phyloP scores from a whole-genome alignment of 2,329 filamentous ascomycete genomes.

The Fusarium keratoplasticum region DNA sequence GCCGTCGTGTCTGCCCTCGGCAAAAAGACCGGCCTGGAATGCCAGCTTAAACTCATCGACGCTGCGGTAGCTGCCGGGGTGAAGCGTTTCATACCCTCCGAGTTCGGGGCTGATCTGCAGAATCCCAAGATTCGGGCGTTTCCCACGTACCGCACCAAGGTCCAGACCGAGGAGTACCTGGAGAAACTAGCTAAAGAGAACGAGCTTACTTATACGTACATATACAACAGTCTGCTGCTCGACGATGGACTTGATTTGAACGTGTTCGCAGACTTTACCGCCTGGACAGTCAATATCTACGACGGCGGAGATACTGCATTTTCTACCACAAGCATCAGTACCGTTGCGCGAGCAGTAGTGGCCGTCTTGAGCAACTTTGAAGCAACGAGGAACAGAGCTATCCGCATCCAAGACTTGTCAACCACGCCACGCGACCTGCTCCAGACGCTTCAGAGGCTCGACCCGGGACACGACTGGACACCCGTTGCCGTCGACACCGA shows the following conservation, averaged over 20 bases:
- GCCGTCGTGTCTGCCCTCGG: conserved; percentile 14
- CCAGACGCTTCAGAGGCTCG: neutral
- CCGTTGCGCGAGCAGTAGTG: neutral
- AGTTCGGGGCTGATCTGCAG: conserved; percentile 14
- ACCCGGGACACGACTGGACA: neutral
- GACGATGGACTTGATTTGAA: neutral
- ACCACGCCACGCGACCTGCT: conserved; percentile 6
- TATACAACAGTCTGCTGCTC: conserved; percentile 7
- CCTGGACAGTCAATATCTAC: neutral
- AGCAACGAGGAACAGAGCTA: conserved; percentile 7
- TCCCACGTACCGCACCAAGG: conserved; percentile 9
- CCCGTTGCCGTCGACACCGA: neutral
- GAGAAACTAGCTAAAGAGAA: conserved; percentile 1
- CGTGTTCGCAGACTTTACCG: conserved; percentile 7
- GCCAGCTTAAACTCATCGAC: conserved; percentile 12
- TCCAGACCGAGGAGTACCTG: conserved; percentile 6
- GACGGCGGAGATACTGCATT: conserved; percentile 5
- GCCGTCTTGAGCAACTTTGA: conserved; percentile 1
- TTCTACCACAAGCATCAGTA: neutral
- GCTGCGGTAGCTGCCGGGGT: conserved; percentile 2
- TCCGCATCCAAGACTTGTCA: conserved; percentile 6
- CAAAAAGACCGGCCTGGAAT: conserved; percentile 1
- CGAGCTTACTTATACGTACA: conserved; percentile 3
- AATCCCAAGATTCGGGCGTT: neutral
- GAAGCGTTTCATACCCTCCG: conserved; percentile 10